phyloP scores from a whole-genome alignment of 345 rosid genomes.

The Microthlaspi erraticum region DNA sequence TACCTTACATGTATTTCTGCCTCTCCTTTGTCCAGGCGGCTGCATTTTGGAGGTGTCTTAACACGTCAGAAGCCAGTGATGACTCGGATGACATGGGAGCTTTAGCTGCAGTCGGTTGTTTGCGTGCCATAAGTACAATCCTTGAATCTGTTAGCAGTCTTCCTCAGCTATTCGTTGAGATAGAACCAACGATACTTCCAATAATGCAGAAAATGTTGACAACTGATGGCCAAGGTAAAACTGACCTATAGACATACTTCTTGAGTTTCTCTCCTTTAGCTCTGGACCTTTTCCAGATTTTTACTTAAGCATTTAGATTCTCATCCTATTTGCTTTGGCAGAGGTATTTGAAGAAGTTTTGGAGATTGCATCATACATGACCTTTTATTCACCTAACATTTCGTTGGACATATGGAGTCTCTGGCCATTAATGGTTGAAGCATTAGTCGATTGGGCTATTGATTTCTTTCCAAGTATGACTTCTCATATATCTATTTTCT shows the following conservation, averaged over 20 bases:
- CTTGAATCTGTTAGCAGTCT: slow-evolving; percentile 94
- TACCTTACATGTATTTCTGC: neutral
- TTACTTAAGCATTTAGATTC: slow-evolving; percentile 20
- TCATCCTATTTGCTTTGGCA: slow-evolving; percentile 48
- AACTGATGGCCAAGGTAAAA: slow-evolving; percentile 92
- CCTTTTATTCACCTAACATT: slow-evolving; percentile 92
- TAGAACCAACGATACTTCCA: slow-evolving; percentile 90
- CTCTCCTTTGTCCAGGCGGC: slow-evolving; percentile 62
- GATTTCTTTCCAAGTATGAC: slow-evolving; percentile 88
- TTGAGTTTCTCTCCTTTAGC: slow-evolving; percentile 17
- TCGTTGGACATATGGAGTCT: slow-evolving; percentile 97
- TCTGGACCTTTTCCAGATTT: slow-evolving; percentile 15
- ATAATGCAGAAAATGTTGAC: slow-evolving; percentile 95
- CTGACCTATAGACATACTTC: slow-evolving; percentile 11
- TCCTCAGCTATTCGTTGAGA: slow-evolving; percentile 82
- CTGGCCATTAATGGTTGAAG: slow-evolving; percentile 97
- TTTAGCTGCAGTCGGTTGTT: slow-evolving; percentile 93
- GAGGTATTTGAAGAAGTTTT: slow-evolving; percentile 99
- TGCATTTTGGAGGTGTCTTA: slow-evolving; percentile 96
- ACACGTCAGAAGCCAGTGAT: slow-evolving; percentile 83
- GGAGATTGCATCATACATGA: slow-evolving; percentile 99
- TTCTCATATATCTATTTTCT: slow-evolving; percentile 30
- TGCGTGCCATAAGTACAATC: slow-evolving; percentile 96
- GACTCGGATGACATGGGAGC: slow-evolving; percentile 92
- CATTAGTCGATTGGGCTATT: slow-evolving; percentile 95